Evolutionary conservation across 805 yeast species (phyloP), one percentile per base, ranked within the genome.

Genomic region (Candida qinlingensis): DNA sequence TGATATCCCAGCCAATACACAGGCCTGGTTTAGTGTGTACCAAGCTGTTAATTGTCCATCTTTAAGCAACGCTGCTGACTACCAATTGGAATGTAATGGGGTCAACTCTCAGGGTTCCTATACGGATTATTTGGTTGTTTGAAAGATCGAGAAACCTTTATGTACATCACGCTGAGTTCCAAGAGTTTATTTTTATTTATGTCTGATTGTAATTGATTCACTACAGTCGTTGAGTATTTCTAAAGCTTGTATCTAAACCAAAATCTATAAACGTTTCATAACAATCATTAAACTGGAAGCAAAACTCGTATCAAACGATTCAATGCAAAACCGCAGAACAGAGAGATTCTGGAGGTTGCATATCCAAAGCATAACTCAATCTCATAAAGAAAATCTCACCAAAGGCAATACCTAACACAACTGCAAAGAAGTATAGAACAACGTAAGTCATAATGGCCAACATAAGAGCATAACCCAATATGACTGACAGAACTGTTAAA

Each of bases 371-470:
- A 46, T 46, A 43, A 28, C 77, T 60, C 42, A 81, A 63, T 62
- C 87, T 77, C 55, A 83, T 83, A 65, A 83, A 84, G 57, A 79
- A 75, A 40, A 85, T 79, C 57, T 85, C 87, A 36, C 88, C 87
- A 48, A 84, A 68, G 0, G 90, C 75, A 50, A 84, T 68, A 9
- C 95, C 95, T 13, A 81, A 57, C 13, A 83, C 78, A 31, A 84
- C 81, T 2, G 87, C 92, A 66, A 86, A 86, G 64, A 86, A 83
- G 55, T 86, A 86, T 0, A 80, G 66, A 41, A 84, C 55, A 7
- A 84, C 75, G 61, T 72, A 85, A 38, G 85, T 72, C 95, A 86
- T 86, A 6, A 85, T 85, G 12, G 81, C 90, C 68, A 86, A 73
- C 95, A 86, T 86, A 57, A 86, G 66, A 35, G 83, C 83, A 60